phyloP scores from a whole-genome alignment of 305 asterid species.

The Plantago coronopus region DNA sequence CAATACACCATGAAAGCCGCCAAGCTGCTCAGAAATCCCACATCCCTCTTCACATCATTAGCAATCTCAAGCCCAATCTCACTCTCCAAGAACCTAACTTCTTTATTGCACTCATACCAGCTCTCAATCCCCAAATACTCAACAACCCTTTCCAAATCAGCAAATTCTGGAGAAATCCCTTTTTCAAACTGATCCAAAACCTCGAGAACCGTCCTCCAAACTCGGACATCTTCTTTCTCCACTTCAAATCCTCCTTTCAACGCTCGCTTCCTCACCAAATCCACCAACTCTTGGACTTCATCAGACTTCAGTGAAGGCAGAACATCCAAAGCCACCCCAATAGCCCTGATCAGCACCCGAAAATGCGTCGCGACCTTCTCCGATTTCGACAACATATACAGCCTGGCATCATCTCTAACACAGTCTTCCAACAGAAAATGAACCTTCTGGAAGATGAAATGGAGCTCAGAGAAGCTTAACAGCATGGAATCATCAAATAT shows the following conservation, averaged over 20 bases:
- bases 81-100: constrained; percentile 50
- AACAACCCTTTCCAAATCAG: constrained; percentile 45
- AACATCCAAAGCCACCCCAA: constrained; percentile 56
- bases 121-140: constrained; percentile 47
- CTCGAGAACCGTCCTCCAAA: constrained; percentile 28
- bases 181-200: constrained; percentile 34
- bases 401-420: constrained; percentile 46
- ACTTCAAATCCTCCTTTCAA: constrained; percentile 33
- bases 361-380: constrained; percentile 45
- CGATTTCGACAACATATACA: constrained; percentile 53
- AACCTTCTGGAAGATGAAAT: constrained; percentile 67
- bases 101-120: constrained; percentile 59
- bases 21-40: constrained; percentile 40
- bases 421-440: constrained; percentile 66
- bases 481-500: constrained; percentile 21
- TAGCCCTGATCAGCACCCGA: constrained; percentile 41
- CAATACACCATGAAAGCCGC: constrained; percentile 55
- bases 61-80: constrained; percentile 38
- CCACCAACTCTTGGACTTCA: constrained; percentile 54
- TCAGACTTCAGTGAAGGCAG: constrained; percentile 27
- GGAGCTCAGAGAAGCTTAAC: constrained; percentile 66
- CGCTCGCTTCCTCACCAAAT: constrained; percentile 49
- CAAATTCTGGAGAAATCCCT: constrained; percentile 43
- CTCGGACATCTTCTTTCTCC: constrained; percentile 37
- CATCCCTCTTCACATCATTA: constrained; percentile 37